These are phyloP conservation scores for Lenzites betulinus DNA, from an alignment of 768 basidiomycete genomes.

Conservation along the genomic window DNA sequence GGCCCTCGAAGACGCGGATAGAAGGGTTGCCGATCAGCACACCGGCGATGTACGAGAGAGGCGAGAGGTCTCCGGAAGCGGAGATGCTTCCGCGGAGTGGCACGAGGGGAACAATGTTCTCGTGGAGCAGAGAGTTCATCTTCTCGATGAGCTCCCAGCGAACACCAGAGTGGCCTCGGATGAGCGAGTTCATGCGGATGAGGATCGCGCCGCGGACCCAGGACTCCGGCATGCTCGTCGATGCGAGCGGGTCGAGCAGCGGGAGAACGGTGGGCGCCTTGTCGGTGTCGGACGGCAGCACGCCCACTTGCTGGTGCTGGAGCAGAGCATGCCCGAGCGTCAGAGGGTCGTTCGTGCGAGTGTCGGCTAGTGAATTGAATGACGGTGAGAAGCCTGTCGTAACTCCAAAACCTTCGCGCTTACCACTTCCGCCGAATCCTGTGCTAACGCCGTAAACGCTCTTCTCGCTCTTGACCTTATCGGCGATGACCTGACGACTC, in stretches of 20 bases:
- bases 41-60: slow-evolving; percentile 83
- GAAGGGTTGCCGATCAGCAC: slow-evolving; percentile 78
- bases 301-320: slow-evolving; percentile 80
- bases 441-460: slow-evolving; percentile 87
- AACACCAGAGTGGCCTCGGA: slow-evolving; percentile 87
- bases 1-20: slow-evolving; percentile 68
- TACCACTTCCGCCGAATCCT: slow-evolving; percentile 84
- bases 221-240: slow-evolving; percentile 78
- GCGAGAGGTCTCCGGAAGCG: slow-evolving; percentile 80
- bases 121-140: slow-evolving; percentile 70
- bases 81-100: slow-evolving; percentile 85
- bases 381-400: slow-evolving; percentile 3
- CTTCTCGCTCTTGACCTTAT: slow-evolving; percentile 65
- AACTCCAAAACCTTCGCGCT: slow-evolving; percentile 7
- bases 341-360: slow-evolving; percentile 73
- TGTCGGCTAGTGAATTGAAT: slow-evolving; percentile 57
- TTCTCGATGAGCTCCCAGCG: slow-evolving; percentile 79
- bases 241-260: slow-evolving; percentile 66
- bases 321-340: slow-evolving; percentile 80
- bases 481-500: slow-evolving; percentile 62
- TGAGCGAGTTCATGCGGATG: slow-evolving; percentile 86
- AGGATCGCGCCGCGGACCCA: slow-evolving; percentile 90
- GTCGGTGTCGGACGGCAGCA: slow-evolving; percentile 61
- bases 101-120: slow-evolving; percentile 76
- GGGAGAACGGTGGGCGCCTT: slow-evolving; percentile 56